Evolutionary conservation across 2,329 filamentous ascomycete species (phyloP).

Genomic region (Cordyceps cateniannulata): DNA sequence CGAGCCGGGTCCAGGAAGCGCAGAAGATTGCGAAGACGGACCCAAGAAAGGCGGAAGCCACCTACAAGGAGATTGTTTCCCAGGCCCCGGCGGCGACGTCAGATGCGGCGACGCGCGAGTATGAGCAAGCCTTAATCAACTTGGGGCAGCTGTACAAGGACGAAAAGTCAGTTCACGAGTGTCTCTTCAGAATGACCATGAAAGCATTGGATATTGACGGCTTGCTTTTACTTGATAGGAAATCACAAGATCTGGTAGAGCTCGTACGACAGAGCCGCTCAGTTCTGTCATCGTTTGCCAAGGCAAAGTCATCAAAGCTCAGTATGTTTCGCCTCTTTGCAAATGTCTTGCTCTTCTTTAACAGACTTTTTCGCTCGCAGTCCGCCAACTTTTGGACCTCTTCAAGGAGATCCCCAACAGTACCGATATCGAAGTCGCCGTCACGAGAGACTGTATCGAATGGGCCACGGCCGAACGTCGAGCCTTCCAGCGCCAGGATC

Average conservation of each 20-base stretch:
- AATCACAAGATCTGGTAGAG: constrained; percentile 77
- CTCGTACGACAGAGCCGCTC: constrained; percentile 86
- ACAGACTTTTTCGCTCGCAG: constrained; percentile 38
- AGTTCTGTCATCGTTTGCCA: constrained; percentile 91
- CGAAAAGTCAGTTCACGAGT: constrained; percentile 56
- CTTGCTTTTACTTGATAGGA: constrained; percentile 39
- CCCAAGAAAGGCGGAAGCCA: constrained; percentile 74
- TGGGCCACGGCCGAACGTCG: constrained; percentile 94
- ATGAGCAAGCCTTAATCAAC: constrained; percentile 81
- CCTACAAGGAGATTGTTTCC: constrained; percentile 85
- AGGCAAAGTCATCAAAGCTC: constrained; percentile 97
- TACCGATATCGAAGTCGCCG: constrained; percentile 85
- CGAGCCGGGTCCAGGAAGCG: constrained; percentile 74
- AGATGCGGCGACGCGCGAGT: constrained; percentile 83
- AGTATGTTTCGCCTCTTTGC: constrained; percentile 50
- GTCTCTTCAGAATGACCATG: neutral
- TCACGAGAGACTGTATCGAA: constrained; percentile 99
- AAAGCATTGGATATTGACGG: constrained; percentile 21
- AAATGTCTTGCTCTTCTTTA: neutral
- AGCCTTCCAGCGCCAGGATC: constrained; percentile 94
- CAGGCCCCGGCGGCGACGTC: constrained; percentile 75
- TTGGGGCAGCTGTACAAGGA: constrained; percentile 91
- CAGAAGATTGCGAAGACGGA: constrained; percentile 76
- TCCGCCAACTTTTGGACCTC: constrained; percentile 93
- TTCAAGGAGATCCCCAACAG: constrained; percentile 92